Evolutionary conservation across 495 filamentous ascomycete species (phyloP), one percentile per base, ranked within the genome.

Genomic region (Amphirosellinia nigrospora): DNA sequence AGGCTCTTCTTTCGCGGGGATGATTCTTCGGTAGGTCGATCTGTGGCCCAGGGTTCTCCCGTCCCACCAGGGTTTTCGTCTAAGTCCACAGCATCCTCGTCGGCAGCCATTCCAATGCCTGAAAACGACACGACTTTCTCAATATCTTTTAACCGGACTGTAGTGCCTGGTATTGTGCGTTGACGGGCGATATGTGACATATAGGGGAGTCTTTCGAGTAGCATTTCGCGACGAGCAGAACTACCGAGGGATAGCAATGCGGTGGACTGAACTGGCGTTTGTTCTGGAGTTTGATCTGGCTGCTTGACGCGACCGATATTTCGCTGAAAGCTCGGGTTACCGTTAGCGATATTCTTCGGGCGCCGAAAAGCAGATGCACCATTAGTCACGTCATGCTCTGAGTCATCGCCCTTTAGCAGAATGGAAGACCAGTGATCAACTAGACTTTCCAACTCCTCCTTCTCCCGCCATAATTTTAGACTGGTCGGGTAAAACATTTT

Each of bases 401-500:
- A 64, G 58, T 80, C 77, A 48, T 85, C 84, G 11, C 84, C 85
- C 58, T 83, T 86, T 34, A 88, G 74, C 56, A 87, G 74, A 72
- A 84, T 85, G 1, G 82, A 85, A 23, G 88, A 84, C 86, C 92
- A 93, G 38, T 90, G 77, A 71, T 92, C 90, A 1, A 96, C 80
- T 3, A 91, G 74, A 2, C 87, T 87, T 68, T 92, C 90, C 9
- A 94, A 83, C 72, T 97, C 94, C 69, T 98, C 93, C 70, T 86
- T 88, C 62, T 88, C 84, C 61, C 89, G 85, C 91, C 93, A 94
- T 8, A 97, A 75, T 72, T 91, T 92, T 26, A 94, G 78, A 19
- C 88, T 90, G 0, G 89, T 88, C 16, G 96, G 96, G 76, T 92
- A 98, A 70, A 92, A 94, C 91, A 99, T 96, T 76, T 91, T 92